Conservation (phyloP, 352 stramenopile genomes). For the Globisporangium radiosum region DNA sequence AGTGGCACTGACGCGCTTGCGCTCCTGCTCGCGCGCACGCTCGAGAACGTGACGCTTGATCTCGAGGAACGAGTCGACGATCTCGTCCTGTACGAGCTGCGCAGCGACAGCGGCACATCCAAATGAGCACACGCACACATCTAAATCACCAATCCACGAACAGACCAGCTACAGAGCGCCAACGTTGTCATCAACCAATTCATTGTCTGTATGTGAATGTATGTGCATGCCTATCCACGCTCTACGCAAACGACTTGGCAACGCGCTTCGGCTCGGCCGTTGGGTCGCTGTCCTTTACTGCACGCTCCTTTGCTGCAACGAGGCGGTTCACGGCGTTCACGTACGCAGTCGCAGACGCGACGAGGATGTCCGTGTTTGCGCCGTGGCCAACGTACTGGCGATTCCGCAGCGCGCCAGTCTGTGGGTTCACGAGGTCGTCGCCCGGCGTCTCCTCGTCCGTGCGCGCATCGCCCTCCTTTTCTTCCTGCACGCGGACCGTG, state of each 20-base stretch:
- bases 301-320: conserved; percentile 61
- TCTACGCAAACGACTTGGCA: conserved; percentile 22
- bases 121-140: no score
- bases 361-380: conserved; percentile 87
- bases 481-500: conserved; percentile 75
- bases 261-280: conserved; percentile 14
- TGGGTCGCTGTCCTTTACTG: conserved; percentile 9
- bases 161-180: no score
- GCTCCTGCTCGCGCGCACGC: conserved; percentile 44
- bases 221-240: neutral
- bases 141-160: no score
- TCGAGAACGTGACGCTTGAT: conserved; percentile 82
- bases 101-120: no score
- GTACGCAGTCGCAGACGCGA: conserved; percentile 83
- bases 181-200: no score
- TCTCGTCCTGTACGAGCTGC: conserved; percentile 9
- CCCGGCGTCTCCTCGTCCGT: conserved; percentile 21
- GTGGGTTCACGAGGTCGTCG: conserved; percentile 73
- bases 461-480: conserved; percentile 34
- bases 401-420: conserved; percentile 74
- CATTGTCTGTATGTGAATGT: no score
- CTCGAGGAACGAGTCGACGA: conserved; percentile 85
- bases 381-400: conserved; percentile 87
- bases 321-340: conserved; percentile 86
- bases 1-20: conserved; percentile 14